Conservation (phyloP, 176 grass and related monocot species). For the Zea mays region Zm-B73-REFERENCE-NAM-5.0 NC_050096.1:150518001-150518500, state of each 20-base stretch:
- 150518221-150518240: neutral
- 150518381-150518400: neutral
- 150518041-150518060: constrained; percentile 2
- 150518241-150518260: neutral
- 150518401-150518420: constrained; percentile 8
- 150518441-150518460: neutral
- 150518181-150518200: constrained; percentile 65
- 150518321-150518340: neutral
- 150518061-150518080: constrained; percentile 1
- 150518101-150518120: constrained; percentile 84
- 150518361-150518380: neutral
- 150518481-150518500: neutral
- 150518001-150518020: constrained; percentile 24
- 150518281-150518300: neutral
- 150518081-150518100: constrained; percentile 28
- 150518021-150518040: neutral
- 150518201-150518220: neutral
- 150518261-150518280: neutral
- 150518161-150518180: constrained; percentile 82
- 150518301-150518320: neutral
- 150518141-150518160: constrained; percentile 81
- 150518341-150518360: neutral
- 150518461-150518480: neutral
- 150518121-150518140: constrained; percentile 79
- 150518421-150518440: neutral